Conservation (phyloP, 2,329 filamentous ascomycete species). For the Fusarium drepaniforme region DNA sequence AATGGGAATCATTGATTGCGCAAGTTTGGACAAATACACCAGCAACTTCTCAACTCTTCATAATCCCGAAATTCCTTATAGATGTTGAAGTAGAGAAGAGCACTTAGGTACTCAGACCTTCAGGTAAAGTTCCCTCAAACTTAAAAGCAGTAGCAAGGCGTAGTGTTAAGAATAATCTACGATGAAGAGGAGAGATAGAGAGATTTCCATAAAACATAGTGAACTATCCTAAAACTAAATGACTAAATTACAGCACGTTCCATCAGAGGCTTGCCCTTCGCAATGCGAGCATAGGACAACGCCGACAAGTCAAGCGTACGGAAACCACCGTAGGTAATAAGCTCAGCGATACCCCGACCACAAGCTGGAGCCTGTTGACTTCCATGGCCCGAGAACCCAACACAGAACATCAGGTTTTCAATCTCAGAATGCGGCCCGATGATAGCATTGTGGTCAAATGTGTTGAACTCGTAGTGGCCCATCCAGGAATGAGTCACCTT, state of each 20-base stretch:
- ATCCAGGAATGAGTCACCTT: conserved; percentile 23
- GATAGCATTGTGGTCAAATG: conserved; percentile 23
- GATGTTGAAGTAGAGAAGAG: too few species aligned
- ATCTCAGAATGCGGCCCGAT: conserved; percentile 16
- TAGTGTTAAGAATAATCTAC: too few species aligned
- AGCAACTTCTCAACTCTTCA: too few species aligned
- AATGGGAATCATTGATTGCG: too few species aligned
- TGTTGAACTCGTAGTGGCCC: conserved; percentile 27
- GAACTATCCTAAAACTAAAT: not conserved
- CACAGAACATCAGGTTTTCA: conserved; percentile 7
- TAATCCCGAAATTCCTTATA: too few species aligned
- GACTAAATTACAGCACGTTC: conserved; percentile 23
- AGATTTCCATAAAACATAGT: too few species aligned
- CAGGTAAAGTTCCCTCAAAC: too few species aligned
- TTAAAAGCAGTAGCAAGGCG: too few species aligned
- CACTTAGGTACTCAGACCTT: too few species aligned
- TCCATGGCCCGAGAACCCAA: conserved; percentile 14
- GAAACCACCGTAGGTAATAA: conserved; percentile 20
- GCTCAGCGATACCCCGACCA: conserved; percentile 15
- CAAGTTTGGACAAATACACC: too few species aligned
- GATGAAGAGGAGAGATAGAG: too few species aligned
- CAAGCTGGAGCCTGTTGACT: conserved; percentile 24
- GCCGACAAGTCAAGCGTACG: conserved; percentile 14
- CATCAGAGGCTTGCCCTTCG: conserved; percentile 9
- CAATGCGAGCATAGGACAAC: conserved; percentile 11